These are phyloP conservation scores for Asterochloris erici DNA, from an alignment of 139 green algal species.

Conservation along the genomic window DNA sequence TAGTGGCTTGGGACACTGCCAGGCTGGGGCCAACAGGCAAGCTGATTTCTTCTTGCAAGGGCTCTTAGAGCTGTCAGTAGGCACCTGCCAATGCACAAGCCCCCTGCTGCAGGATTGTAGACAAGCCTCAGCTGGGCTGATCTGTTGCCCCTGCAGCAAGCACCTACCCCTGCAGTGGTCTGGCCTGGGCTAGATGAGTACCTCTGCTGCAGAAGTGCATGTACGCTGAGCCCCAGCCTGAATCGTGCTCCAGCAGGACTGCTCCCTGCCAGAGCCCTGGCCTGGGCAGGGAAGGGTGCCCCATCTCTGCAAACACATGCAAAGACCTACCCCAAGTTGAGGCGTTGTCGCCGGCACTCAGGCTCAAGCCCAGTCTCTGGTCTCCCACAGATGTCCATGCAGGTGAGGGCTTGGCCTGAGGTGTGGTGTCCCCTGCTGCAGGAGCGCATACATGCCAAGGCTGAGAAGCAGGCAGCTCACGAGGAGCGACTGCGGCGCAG, in stretches of 20 bases:
- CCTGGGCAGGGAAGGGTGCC: neutral
- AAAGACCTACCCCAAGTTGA: neutral
- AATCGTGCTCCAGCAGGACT: too few species aligned
- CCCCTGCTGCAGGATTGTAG: too few species aligned
- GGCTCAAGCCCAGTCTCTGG: neutral
- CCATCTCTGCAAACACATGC: neutral
- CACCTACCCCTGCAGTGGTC: too few species aligned
- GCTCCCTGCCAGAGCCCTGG: too few species aligned
- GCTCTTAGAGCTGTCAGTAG: neutral
- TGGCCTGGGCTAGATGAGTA: too few species aligned
- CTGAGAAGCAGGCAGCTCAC: conserved; percentile 5
- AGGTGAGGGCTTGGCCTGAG: neutral
- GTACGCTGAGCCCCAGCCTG: too few species aligned
- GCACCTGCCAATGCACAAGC: neutral
- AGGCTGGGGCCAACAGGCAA: neutral
- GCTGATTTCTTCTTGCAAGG: neutral
- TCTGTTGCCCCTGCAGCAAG: too few species aligned
- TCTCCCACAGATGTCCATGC: neutral
- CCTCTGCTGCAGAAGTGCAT: too few species aligned
- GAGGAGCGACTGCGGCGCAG: conserved; percentile 6
- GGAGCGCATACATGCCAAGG: conserved; percentile 5
- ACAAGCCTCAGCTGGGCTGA: too few species aligned
- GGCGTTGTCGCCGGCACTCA: neutral
- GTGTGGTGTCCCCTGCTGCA: neutral
- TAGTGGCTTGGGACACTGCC: too few species aligned